A percentile compares a stretch with the other conserved stretches of the same genome.
phyloP scores from a whole-genome alignment of 108 stramenopile species.

The Pseudonitzschia multistriata region DNA sequence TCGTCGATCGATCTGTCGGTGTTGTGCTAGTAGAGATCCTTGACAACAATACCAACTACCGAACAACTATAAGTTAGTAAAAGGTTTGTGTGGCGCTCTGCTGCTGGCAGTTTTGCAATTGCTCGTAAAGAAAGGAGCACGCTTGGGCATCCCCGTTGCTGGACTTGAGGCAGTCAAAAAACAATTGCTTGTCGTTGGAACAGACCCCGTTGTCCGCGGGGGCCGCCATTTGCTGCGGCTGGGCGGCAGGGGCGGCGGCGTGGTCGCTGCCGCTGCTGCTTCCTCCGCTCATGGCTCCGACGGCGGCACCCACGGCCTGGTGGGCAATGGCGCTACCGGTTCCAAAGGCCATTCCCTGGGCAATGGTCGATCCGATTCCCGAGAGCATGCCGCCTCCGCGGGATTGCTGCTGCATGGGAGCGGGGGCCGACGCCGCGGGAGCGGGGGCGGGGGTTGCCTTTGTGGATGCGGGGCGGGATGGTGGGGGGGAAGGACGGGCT shows the following conservation, averaged over 20 bases:
- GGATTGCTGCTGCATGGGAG: slow-evolving; percentile 42
- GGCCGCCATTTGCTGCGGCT: slow-evolving; percentile 33
- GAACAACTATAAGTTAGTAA: not conserved
- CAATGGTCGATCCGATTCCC: slow-evolving; percentile 95
- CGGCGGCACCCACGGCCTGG: slow-evolving; percentile 86
- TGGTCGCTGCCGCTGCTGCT: slow-evolving; percentile 29
- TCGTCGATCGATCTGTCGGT: too few relatives aligned
- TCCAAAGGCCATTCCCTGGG: slow-evolving; percentile 98
- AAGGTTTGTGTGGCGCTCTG: not conserved
- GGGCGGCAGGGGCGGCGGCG: slow-evolving; percentile 9
- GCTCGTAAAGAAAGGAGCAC: slow-evolving; percentile 89
- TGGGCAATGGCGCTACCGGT: slow-evolving; percentile 96
- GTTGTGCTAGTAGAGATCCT: not conserved
- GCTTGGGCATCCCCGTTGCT: slow-evolving; percentile 88
- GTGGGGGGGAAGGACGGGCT: slow-evolving; percentile 21
- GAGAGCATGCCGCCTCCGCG: slow-evolving; percentile 88
- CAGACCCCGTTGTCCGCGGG: slow-evolving; percentile 61
- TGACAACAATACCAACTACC: not conserved
- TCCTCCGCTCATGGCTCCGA: slow-evolving; percentile 70
- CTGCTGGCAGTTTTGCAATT: slow-evolving; percentile 83
- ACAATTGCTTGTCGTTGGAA: slow-evolving; percentile 89
- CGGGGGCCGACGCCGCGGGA: slow-evolving; percentile 33
- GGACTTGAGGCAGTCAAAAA: slow-evolving; percentile 87
- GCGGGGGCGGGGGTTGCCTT: not conserved
- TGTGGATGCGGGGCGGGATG: slow-evolving; percentile 10